phyloP scores from a whole-genome alignment of 2,329 filamentous ascomycete genomes.

The Cladosporium sp. region DNA sequence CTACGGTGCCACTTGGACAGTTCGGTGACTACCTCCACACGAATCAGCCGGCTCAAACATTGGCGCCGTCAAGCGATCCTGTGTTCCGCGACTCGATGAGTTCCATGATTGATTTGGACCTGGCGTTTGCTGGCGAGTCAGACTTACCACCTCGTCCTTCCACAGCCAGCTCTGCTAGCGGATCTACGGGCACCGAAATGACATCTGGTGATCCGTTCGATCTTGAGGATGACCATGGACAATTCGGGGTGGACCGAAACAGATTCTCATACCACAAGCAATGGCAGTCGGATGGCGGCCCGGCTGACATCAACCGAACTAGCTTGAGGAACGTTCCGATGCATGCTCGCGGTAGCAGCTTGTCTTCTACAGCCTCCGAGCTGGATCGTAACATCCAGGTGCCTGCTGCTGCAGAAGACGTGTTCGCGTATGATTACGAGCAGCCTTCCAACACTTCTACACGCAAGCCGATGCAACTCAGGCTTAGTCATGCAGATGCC shows the following conservation, averaged over 20 bases:
- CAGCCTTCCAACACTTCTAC: conserved; percentile 15
- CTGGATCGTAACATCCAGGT: conserved; percentile 26
- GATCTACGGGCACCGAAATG: conserved; percentile 39
- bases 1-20: conserved; percentile 42
- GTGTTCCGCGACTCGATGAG: conserved; percentile 36
- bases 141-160: conserved; percentile 43
- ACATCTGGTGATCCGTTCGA: conserved; percentile 52
- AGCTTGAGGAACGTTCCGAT: conserved; percentile 34
- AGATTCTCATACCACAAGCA: conserved; percentile 39
- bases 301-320: conserved; percentile 24
- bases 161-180: conserved; percentile 42
- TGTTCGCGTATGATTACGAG: conserved; percentile 26
- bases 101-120: conserved; percentile 50
- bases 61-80: conserved; percentile 24
- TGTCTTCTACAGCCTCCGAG: conserved; percentile 34
- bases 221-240: conserved; percentile 44
- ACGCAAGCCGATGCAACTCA: conserved; percentile 8
- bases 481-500: not conserved
- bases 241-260: conserved; percentile 32
- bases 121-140: conserved; percentile 39
- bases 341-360: conserved; percentile 36
- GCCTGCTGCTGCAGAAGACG: conserved; percentile 23
- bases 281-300: conserved; percentile 37
- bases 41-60: conserved; percentile 18
- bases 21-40: conserved; percentile 42